Base-by-base conservation (phyloP, 2,329 filamentous ascomycete genomes). In the Fonsecaea pedrosoi region DNA sequence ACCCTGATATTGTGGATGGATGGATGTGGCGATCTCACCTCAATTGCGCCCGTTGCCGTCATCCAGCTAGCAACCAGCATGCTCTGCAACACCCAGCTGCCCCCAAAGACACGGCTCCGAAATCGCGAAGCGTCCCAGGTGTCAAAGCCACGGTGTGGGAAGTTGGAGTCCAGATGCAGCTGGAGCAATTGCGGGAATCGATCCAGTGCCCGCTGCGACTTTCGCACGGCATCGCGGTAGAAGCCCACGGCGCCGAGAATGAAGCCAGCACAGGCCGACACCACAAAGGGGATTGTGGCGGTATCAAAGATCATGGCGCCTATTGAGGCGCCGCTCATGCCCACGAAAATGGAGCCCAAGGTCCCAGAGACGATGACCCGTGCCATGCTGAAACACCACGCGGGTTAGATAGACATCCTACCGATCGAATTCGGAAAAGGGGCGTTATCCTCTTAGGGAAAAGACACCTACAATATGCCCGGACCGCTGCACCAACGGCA, bases 31-130 rank as follows among this genome's bases (percentile, higher is more conserved):
- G n/a, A 8, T 62, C 70, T 63, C 25, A 72, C 70, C 64, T 72
- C 70, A 9, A 72, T 57, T 9, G 69, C 65, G 3, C 60, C 40
- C 15, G 59, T 62, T 18, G 70, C 70, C 18, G 70, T 72, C 69
- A 72, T 58, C 70, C 70, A 72, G 57, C 68, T 70, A 6, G 69
- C 70, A 40, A 72, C 45, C 30, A 70, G 40, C 70, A 72, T 72
- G 50, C 70, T 72, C 34, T 62, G 58, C 57, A 72, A 50, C 12
- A 69, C 64, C 70, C 70, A 72, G 48, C 62, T 70, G 15, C 34
- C 18, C 2, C 37, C 37, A 35, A 70, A 72, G 54, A 60, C 54
- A 4, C 21, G 37, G 54, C 67, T 69, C 35, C 62, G 37, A 25
- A 72, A 64, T 12, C 66, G 48, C 1, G 32, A 38, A 2, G 37